Conservation (phyloP, 2,329 filamentous ascomycete species). For the Sporothrix schenckii region DNA sequence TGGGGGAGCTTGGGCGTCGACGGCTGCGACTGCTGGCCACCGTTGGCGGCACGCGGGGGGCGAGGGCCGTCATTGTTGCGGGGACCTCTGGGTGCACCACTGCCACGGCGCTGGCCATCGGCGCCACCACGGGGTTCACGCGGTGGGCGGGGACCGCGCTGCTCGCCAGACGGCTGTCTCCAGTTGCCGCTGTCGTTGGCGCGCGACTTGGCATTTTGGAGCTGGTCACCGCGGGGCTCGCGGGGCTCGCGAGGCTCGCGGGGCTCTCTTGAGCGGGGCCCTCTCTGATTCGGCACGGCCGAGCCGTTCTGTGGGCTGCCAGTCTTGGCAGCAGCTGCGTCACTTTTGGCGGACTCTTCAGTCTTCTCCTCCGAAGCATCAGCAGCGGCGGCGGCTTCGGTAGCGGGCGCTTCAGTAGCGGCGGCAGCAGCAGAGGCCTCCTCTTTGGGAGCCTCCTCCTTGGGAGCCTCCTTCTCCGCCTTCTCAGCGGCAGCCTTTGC, state of each 20-base stretch:
- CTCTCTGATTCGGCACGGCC: constrained; percentile 36
- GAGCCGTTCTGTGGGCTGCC: constrained; percentile 37
- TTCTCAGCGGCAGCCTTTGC: constrained; percentile 42
- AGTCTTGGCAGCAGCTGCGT: constrained; percentile 35
- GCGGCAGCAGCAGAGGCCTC: constrained; percentile 1
- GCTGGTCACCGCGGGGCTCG: constrained; percentile 50
- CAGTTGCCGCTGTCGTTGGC: constrained; percentile 63
- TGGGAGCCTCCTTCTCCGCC: not conserved
- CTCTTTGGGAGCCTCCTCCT: constrained; percentile 24
- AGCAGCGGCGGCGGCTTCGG: constrained; percentile 35
- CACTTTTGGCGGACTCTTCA: constrained; percentile 31
- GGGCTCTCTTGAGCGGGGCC: constrained; percentile 40
- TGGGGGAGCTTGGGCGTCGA: constrained; percentile 40
- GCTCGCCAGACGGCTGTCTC: constrained; percentile 57
- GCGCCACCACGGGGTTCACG: constrained; percentile 46
- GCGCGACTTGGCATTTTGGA: constrained; percentile 56
- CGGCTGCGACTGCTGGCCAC: constrained; percentile 42
- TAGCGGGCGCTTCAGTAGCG: constrained; percentile 10
- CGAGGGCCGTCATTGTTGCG: constrained; percentile 53
- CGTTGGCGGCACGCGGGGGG: constrained; percentile 54
- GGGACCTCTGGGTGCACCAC: constrained; percentile 49
- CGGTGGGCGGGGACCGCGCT: constrained; percentile 44
- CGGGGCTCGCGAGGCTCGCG: constrained; percentile 43
- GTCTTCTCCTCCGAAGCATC: constrained; percentile 38
- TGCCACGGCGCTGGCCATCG: constrained; percentile 39